These are phyloP conservation scores for Aspergillus sp. DNA, from an alignment of 2,329 filamentous ascomycete species.

Conservation along the genomic window DNA sequence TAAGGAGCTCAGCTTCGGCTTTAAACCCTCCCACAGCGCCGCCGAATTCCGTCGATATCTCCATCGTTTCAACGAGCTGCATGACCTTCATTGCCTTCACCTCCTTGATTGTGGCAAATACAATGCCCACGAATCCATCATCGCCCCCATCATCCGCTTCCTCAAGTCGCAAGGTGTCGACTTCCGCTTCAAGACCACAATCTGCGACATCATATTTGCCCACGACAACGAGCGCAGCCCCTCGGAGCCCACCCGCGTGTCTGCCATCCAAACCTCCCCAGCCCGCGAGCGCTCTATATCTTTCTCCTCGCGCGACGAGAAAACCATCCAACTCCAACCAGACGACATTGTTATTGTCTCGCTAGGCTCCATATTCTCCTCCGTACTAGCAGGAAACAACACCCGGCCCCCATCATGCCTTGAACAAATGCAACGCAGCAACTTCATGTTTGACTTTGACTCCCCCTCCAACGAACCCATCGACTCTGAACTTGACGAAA, in stretches of 20 bases:
- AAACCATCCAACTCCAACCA: slow-evolving; percentile 22
- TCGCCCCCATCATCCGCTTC: slow-evolving; percentile 25
- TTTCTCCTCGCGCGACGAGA: neutral
- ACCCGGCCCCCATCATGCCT: slow-evolving; percentile 24
- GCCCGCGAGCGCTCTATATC: neutral
- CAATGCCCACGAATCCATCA: slow-evolving; percentile 27
- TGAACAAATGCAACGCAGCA: neutral
- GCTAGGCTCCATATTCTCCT: slow-evolving; percentile 41
- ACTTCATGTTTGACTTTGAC: neutral
- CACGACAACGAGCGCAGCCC: neutral
- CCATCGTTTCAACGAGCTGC: slow-evolving; percentile 23
- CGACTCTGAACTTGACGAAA: slow-evolving; percentile 33
- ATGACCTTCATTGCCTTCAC: slow-evolving; percentile 17
- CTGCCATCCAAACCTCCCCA: neutral
- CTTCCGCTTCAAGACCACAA: slow-evolving; percentile 27
- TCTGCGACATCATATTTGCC: slow-evolving; percentile 26
- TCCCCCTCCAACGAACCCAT: neutral
- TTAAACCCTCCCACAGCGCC: slow-evolving; percentile 30
- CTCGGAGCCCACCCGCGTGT: neutral
- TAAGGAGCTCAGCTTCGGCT: slow-evolving; percentile 22
- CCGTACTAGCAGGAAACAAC: slow-evolving; percentile 36
- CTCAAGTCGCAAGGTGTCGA: slow-evolving; percentile 26
- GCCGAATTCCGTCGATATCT: slow-evolving; percentile 29
- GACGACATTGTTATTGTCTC: slow-evolving; percentile 44
- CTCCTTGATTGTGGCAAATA: slow-evolving; percentile 23